Conservation (phyloP, 2,329 filamentous ascomycete genomes). For the Tolypocladium tropicale region DNA sequence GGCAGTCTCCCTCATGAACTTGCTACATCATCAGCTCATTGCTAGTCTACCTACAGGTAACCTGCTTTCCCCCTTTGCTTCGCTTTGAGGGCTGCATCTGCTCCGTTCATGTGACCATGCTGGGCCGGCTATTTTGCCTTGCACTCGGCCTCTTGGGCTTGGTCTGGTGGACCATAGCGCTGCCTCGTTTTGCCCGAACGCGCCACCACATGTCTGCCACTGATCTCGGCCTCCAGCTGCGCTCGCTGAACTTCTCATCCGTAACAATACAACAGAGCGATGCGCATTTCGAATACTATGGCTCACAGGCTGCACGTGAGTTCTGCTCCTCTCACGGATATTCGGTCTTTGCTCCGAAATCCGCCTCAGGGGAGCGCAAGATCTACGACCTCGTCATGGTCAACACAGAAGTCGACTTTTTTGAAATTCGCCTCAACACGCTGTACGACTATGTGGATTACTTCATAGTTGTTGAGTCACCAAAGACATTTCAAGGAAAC, state of each 20-base stretch:
- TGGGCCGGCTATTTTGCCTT: no score
- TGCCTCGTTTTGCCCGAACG: neutral
- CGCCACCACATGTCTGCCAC: neutral
- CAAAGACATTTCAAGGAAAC: constrained; percentile 45
- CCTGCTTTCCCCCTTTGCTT: no score
- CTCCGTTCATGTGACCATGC: no score
- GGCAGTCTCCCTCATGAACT: no score
- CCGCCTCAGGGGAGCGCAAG: constrained; percentile 16
- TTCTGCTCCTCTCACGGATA: constrained; percentile 23
- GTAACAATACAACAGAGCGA: neutral
- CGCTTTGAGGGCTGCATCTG: no score
- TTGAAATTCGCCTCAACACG: constrained; percentile 52
- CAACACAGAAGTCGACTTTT: constrained; percentile 54
- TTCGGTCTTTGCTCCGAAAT: constrained; percentile 14
- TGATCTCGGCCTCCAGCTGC: neutral
- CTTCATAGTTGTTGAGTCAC: constrained; percentile 52
- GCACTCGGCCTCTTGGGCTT: neutral
- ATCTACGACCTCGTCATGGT: constrained; percentile 48
- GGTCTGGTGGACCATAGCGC: neutral
- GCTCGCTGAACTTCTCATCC: neutral
- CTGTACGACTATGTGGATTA: constrained; percentile 51
- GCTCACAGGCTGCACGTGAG: constrained; percentile 3
- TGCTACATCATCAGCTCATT: no score
- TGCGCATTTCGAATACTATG: neutral
- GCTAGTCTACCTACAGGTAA: no score